A percentile compares a stretch with the other conserved stretches of the same genome.
phyloP scores from a whole-genome alignment of 116 monocot genomes.

The Cymodocea nodosa region DNA sequence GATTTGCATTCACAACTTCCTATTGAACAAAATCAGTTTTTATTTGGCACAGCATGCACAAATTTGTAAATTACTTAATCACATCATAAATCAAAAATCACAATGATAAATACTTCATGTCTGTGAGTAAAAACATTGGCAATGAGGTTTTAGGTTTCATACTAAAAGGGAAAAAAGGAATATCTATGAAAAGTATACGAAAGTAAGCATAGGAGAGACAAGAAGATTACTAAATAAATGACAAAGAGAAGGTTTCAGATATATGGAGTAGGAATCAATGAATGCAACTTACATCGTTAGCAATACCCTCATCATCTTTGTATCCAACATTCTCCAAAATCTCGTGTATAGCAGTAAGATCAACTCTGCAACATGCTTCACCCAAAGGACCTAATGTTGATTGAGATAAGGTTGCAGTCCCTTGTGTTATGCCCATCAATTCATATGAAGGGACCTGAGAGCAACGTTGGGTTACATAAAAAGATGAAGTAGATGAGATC shows the following conservation, averaged over 20 bases:
- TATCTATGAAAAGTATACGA: no score
- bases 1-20: no score
- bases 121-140: no score
- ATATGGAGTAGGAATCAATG: background rate
- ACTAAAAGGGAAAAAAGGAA: no score
- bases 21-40: no score
- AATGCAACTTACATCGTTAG: slow-evolving; percentile 56
- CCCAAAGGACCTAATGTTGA: slow-evolving; percentile 59
- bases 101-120: no score
- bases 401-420: slow-evolving; percentile 27
- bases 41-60: no score
- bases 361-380: slow-evolving; percentile 71
- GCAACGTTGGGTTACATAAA: background rate
- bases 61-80: no score
- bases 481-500: background rate
- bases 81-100: no score
- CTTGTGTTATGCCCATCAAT: slow-evolving; percentile 61
- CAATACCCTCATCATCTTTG: slow-evolving; percentile 78
- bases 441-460: slow-evolving; percentile 56
- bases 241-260: background rate
- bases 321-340: slow-evolving; percentile 72
- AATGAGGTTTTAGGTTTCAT: no score
- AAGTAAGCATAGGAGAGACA: background rate
- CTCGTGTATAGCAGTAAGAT: slow-evolving; percentile 79
- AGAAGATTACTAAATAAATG: background rate